Percentiles rank a stretch among this genome's conserved stretches.
phyloP scores from a whole-genome alignment of 306 rosid genomes.

The Malus orientalis region DNA sequence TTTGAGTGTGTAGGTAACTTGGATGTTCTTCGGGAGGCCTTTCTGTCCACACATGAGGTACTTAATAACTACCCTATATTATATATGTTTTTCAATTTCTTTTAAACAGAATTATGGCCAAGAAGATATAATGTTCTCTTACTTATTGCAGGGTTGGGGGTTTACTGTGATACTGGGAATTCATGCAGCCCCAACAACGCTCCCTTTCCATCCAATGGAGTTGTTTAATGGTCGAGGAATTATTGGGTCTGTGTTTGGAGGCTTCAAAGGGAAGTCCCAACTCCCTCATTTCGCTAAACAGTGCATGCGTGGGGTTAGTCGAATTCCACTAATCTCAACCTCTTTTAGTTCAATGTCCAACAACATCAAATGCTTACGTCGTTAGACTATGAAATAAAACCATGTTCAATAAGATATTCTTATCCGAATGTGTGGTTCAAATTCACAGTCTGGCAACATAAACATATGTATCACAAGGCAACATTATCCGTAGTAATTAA shows the following conservation, averaged over 20 bases:
- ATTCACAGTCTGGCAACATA: not conserved
- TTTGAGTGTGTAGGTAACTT: conserved; percentile 62
- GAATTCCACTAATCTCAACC: not conserved
- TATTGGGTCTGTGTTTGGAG: conserved; percentile 58
- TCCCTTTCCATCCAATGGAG: conserved; percentile 85
- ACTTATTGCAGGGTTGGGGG: conserved; percentile 63
- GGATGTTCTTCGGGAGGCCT: conserved; percentile 53
- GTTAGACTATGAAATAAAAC: not conserved
- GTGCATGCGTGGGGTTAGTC: conserved; percentile 54
- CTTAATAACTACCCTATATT: no score
- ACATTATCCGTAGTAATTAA: not conserved
- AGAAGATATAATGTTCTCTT: not conserved
- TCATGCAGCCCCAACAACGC: conserved; percentile 47
- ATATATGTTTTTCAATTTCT: not conserved
- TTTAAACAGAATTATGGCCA: not conserved
- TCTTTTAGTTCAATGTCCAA: not conserved
- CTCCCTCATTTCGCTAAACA: conserved; percentile 59
- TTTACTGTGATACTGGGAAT: conserved; percentile 61
- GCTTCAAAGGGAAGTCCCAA: conserved; percentile 72
- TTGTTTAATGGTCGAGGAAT: conserved; percentile 55
- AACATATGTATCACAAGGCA: not conserved
- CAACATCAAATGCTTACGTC: not conserved
- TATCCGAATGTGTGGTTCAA: not conserved
- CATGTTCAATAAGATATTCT: not conserved
- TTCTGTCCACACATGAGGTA: conserved; percentile 53